These are phyloP conservation scores for Ogataea philodendri DNA, from an alignment of 805 yeast species.

Conservation along the genomic window DNA sequence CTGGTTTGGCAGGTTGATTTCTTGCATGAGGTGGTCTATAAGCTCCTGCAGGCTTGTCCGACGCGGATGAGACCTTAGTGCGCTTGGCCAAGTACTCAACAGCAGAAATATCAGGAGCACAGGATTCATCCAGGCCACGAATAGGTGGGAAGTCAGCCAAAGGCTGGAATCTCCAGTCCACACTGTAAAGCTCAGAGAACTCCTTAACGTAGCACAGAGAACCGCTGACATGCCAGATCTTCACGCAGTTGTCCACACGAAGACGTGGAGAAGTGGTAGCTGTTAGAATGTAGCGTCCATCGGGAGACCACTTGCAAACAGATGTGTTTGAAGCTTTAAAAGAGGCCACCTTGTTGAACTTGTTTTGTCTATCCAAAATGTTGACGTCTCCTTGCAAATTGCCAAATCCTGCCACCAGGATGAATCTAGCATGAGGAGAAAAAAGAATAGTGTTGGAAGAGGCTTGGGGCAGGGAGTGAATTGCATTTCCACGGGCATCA, in stretches of 20 bases:
- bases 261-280: slow-evolving; percentile 97
- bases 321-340: slow-evolving; percentile 93
- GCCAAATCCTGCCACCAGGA: slow-evolving; percentile 96
- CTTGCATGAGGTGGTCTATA: slow-evolving; percentile 95
- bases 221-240: slow-evolving; percentile 91
- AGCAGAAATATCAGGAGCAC: slow-evolving; percentile 71
- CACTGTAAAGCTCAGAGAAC: slow-evolving; percentile 74
- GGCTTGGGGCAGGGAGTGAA: slow-evolving; percentile 78
- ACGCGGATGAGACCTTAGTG: slow-evolving; percentile 31
- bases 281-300: slow-evolving; percentile 87
- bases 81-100: slow-evolving; percentile 50
- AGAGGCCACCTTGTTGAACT: slow-evolving; percentile 73
- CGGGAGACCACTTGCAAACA: slow-evolving; percentile 98
- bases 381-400: slow-evolving; percentile 96
- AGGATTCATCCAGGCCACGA: slow-evolving; percentile 51
- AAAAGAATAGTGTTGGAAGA: slow-evolving; percentile 87
- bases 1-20: slow-evolving; percentile 37
- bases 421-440: slow-evolving; percentile 91
- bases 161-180: slow-evolving; percentile 79
- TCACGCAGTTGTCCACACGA: slow-evolving; percentile 93
- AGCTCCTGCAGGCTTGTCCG: slow-evolving; percentile 72
- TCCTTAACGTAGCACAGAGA: slow-evolving; percentile 74
- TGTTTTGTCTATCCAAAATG: slow-evolving; percentile 85
- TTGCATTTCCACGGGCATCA: slow-evolving; percentile 87
- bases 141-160: slow-evolving; percentile 53